A percentile compares a stretch with the other conserved stretches of the same genome.
Evolutionary conservation across 257 asterid genomes (phyloP).

Genomic region (Primulina tabacum): DNA sequence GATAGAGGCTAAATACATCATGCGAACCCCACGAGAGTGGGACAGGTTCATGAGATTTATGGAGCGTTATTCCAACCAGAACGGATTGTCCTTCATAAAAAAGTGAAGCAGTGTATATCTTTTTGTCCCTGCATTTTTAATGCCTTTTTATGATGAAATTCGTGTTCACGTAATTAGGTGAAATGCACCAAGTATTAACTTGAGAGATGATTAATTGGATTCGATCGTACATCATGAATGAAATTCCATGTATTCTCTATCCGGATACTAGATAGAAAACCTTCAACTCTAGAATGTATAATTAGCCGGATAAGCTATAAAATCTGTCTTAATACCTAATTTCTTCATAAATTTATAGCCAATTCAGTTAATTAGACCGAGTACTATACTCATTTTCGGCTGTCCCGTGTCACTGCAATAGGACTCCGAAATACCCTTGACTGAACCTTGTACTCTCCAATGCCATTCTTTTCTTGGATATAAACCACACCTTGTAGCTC

Average conservation of each 20-base stretch:
- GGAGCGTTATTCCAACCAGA: constrained; percentile 80
- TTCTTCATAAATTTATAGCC: constrained; percentile 17
- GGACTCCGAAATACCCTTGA: constrained; percentile 76
- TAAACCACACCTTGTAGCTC: constrained; percentile 72
- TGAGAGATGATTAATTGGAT: constrained; percentile 21
- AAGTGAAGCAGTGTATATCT: constrained; percentile 40
- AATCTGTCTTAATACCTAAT: constrained; percentile 26
- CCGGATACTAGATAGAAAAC: constrained; percentile 2
- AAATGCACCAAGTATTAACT: constrained; percentile 22
- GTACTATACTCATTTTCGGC: constrained; percentile 30
- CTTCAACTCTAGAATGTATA: constrained; percentile 22
- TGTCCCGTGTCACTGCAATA: constrained; percentile 76
- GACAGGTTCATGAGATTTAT: constrained; percentile 98
- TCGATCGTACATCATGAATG: not conserved
- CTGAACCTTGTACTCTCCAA: constrained; percentile 28
- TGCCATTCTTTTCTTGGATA: constrained; percentile 37
- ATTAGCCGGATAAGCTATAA: not conserved
- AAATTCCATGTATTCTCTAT: constrained; percentile 19
- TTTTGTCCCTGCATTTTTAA: constrained; percentile 20
- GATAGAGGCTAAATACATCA: constrained; percentile 80
- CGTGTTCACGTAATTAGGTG: constrained; percentile 29
- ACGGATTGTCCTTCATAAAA: constrained; percentile 69
- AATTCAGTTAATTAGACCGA: constrained; percentile 11
- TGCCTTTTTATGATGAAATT: constrained; percentile 22
- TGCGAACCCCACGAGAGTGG: constrained; percentile 84